These are phyloP conservation scores for Cardamine occulta DNA, from an alignment of 345 rosid genomes.

Conservation along the genomic window DNA sequence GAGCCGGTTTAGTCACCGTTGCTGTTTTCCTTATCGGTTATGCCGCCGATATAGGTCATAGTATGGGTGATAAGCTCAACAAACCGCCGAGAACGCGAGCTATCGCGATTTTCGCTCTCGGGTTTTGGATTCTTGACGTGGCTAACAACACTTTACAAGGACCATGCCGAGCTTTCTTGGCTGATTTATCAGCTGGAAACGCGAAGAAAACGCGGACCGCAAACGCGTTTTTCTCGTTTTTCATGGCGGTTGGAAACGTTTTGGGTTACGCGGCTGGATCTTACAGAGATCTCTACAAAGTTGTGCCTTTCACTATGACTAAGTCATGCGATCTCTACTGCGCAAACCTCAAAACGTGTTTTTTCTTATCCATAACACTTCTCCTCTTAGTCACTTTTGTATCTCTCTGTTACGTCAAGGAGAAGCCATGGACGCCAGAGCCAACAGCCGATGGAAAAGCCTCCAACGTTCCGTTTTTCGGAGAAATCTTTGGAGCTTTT, in stretches of 20 bases:
- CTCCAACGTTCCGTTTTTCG: constrained; percentile 36
- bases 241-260: constrained; percentile 92
- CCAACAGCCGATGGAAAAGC: constrained; percentile 23
- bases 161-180: constrained; percentile 85
- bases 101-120: constrained; percentile 65
- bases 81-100: constrained; percentile 60
- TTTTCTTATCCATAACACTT: constrained; percentile 64
- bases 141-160: constrained; percentile 89
- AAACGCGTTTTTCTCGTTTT: constrained; percentile 73
- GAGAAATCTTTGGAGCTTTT: constrained; percentile 56
- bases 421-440: constrained; percentile 47
- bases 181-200: constrained; percentile 66
- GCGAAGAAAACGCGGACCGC: constrained; percentile 61
- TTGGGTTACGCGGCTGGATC: constrained; percentile 86
- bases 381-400: constrained; percentile 49
- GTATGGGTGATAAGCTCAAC: constrained; percentile 52
- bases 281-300: constrained; percentile 52
- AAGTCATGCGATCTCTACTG: constrained; percentile 75
- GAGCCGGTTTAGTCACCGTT: constrained; percentile 55
- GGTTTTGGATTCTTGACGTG: constrained; percentile 91
- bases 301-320: constrained; percentile 72
- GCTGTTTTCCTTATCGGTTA: constrained; percentile 81
- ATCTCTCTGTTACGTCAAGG: constrained; percentile 56
- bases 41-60: constrained; percentile 78
- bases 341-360: constrained; percentile 86